phyloP scores from a whole-genome alignment of 2,329 filamentous ascomycete genomes.

The Ophiostoma sp. region DNA sequence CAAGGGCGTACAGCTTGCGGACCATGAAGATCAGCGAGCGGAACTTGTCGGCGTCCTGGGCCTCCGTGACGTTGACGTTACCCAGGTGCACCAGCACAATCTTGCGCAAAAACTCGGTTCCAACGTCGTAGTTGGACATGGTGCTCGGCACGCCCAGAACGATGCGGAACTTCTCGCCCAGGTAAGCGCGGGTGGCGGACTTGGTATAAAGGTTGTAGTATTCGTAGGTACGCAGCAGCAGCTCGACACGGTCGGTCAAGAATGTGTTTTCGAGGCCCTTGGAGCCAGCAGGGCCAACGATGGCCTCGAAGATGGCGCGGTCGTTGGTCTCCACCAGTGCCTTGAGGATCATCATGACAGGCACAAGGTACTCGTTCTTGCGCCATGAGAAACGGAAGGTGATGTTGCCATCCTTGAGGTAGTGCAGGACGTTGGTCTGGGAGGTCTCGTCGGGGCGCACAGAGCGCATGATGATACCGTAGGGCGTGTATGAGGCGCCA shows the following conservation, averaged over 20 bases:
- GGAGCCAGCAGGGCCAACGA: conserved; percentile 75
- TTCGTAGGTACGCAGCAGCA: conserved; percentile 91
- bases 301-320: conserved; percentile 89
- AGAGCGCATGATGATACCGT: conserved; percentile 86
- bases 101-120: conserved; percentile 85
- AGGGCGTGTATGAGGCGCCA: conserved; percentile 83
- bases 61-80: conserved; percentile 77
- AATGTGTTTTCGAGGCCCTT: conserved; percentile 85
- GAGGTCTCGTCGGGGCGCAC: conserved; percentile 97
- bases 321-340: conserved; percentile 95
- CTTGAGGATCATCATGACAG: conserved; percentile 95
- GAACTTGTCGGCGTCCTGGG: conserved; percentile 90
- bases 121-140: conserved; percentile 83
- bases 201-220: conserved; percentile 80
- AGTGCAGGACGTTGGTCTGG: conserved; percentile 95
- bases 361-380: conserved; percentile 95
- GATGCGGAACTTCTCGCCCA: conserved; percentile 88
- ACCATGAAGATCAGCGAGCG: conserved; percentile 94
- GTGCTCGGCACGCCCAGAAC: conserved; percentile 82
- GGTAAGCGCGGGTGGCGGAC: conserved; percentile 77
- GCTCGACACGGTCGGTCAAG: conserved; percentile 89
- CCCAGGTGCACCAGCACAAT: conserved; percentile 92
- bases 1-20: conserved; percentile 88
- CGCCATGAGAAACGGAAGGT: conserved; percentile 98
- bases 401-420: conserved; percentile 91